Evolutionary conservation across 345 rosid species (phyloP).

Genomic region (rapeseed (Brassica napus)): Da-Ae NC_063442.1:33907001-33907500

Average conservation of each 20-base stretch:
- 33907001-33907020: slow-evolving; percentile 32
- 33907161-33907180: not conserved
- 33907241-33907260: not conserved
- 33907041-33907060: slow-evolving; percentile 4
- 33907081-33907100: not conserved
- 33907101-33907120: slow-evolving; percentile 6
- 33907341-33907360: not conserved
- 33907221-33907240: slow-evolving; percentile 5
- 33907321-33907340: not conserved
- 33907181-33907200: not conserved
- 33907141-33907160: slow-evolving; percentile 2
- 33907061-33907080: not conserved
- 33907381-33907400: not conserved
- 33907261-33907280: too few relatives aligned
- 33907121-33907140: not conserved
- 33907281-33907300: not conserved
- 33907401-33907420: not conserved
- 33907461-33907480: not conserved
- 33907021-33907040: slow-evolving; percentile 27
- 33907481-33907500: not conserved
- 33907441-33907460: not conserved
- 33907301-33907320: not conserved
- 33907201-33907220: not conserved
- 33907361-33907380: not conserved
- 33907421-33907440: not conserved